Evolutionary conservation across 176 grass and related monocot species (phyloP), one percentile per base, ranked within the genome.

Genomic region (Zizania latifolia): DNA sequence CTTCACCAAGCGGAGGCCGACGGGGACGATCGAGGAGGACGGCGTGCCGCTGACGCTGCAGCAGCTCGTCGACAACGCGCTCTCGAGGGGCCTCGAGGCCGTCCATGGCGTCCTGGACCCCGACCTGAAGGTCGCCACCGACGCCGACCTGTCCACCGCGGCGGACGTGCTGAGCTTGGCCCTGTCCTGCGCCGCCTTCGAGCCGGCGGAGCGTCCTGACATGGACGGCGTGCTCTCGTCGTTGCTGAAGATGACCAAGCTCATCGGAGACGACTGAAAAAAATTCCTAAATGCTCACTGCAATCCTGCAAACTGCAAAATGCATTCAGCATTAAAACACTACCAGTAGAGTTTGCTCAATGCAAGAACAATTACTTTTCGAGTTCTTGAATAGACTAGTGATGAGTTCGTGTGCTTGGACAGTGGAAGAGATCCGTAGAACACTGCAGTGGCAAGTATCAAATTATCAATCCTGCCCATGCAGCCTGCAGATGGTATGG

Each of bases 1-100:
- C 5, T 86, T 98, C 75, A 98, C 90, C 11, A 72, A 66, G 75
- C 88, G 78, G 28, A 70, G 89, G 37, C 94, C 94, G 7, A 98
- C 94, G 0, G 81, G 66, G 30, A 63, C 58, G 24, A 86, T 94
- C 27, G 84, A 89, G 69, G 89, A 94, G 11, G 75, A 82, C 24
- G 84, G 86, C 51, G 56, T 56, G 51, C 84, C 83, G 13, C 46
- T 82, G 28, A 98, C 86, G 15, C 70, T 98, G 79, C 86, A 89
- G 79, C 94, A 94, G 80, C 79, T 86, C 43, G 86, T 94, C n/a
- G 81, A 89, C 44, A 85, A 79, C 58, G 82, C 89, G 60, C 21
- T 98, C 11, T 72, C 72, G 8, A 75, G 69, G 46, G 86, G 89
- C 45, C 74, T 81, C 48, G 74, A 85, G 1, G 77, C 71, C 17